Percentiles rank a stretch among this genome's conserved stretches.
Evolutionary conservation across 2,329 filamentous ascomycete genomes (phyloP).

Genomic region (Cercospora sojina): DNA sequence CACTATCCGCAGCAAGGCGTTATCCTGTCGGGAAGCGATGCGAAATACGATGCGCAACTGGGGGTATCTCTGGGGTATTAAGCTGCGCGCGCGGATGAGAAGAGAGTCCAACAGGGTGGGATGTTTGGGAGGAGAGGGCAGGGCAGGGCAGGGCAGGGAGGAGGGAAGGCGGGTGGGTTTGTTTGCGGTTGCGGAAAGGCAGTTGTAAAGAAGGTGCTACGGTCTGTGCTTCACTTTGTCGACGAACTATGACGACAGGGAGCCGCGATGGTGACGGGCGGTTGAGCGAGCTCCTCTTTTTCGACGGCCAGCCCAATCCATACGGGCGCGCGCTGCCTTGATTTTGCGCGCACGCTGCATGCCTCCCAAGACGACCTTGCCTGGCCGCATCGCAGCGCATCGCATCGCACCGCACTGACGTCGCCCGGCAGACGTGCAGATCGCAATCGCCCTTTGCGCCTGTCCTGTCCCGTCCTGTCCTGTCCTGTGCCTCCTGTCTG

Average conservation of each 20-base stretch:
- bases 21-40: slow-evolving; percentile 12
- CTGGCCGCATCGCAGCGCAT: not conserved
- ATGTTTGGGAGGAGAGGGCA: not conserved
- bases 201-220: not conserved
- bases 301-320: not conserved
- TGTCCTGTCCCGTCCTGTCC: too few relatives aligned
- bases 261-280: not conserved
- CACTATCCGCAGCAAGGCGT: slow-evolving; percentile 10
- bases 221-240: not conserved
- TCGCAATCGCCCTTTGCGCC: slow-evolving; percentile 6
- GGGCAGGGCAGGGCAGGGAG: not conserved
- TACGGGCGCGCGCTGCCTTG: not conserved
- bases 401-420: not conserved
- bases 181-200: slow-evolving; percentile 2
- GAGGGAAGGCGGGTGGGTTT: not conserved
- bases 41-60: slow-evolving; percentile 9
- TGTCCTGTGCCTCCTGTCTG: too few relatives aligned
- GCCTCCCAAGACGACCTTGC: not conserved
- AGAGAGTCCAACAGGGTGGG: not conserved
- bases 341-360: not conserved
- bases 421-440: slow-evolving; percentile 3
- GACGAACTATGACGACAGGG: not conserved
- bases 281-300: not conserved
- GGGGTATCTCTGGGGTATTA: slow-evolving; percentile 15
- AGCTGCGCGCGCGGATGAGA: slow-evolving; percentile 7